phyloP scores from a whole-genome alignment of 202 grass and related monocot genomes.

The Zizania palustris region DNA sequence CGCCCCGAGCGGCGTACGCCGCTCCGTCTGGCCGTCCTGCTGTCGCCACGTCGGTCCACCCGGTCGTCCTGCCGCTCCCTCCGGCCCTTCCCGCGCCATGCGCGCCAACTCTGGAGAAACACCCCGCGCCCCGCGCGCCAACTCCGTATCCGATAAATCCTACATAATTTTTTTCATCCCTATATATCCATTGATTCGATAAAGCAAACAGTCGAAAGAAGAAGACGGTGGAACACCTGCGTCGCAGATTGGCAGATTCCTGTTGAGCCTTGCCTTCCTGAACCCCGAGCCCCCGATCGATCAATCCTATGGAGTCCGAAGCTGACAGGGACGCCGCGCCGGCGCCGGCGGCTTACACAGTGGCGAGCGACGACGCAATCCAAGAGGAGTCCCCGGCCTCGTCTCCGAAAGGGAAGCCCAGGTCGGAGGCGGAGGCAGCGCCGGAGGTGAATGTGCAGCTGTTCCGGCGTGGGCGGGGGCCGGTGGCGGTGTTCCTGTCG shows the following conservation, averaged over 20 bases:
- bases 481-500: conserved; percentile 71
- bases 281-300: conserved; percentile 37
- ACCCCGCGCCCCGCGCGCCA: too few species aligned
- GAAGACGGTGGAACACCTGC: not conserved
- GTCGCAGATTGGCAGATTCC: conserved; percentile 21
- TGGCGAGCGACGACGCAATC: conserved; percentile 53
- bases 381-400: conserved; percentile 44
- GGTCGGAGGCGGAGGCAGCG: conserved; percentile 51
- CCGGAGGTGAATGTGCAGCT: conserved; percentile 86
- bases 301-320: conserved; percentile 44
- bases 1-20: too few species aligned
- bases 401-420: conserved; percentile 40
- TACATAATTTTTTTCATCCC: too few species aligned
- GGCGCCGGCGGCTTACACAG: conserved; percentile 20
- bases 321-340: conserved; percentile 17
- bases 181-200: not conserved
- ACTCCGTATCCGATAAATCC: too few species aligned
- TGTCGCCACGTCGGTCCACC: too few species aligned
- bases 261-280: not conserved
- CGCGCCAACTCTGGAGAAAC: too few species aligned
- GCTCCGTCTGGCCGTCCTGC: too few species aligned
- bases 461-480: conserved; percentile 66
- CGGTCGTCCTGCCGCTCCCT: too few species aligned
- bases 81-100: too few species aligned
- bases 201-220: not conserved